Conservation (phyloP, 495 filamentous ascomycete genomes). For the Echria macrotheca region DNA sequence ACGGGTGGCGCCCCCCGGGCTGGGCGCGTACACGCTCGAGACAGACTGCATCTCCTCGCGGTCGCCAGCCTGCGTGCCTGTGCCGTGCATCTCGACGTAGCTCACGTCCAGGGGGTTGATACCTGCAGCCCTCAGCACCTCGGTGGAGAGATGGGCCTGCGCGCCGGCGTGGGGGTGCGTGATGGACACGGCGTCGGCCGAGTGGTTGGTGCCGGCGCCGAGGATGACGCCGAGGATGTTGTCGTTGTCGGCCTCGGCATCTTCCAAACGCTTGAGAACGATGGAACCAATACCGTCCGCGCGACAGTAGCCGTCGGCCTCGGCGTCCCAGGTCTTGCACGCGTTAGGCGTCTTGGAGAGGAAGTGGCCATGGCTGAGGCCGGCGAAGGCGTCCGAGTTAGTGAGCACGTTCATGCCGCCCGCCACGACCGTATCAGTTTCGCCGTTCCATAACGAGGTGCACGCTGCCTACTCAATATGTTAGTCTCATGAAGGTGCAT, state of each 20-base stretch:
- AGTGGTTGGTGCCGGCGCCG: constrained; percentile 48
- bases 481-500: background rate
- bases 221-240: constrained; percentile 51
- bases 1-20: constrained; percentile 13
- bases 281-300: constrained; percentile 32
- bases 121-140: constrained; percentile 52
- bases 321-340: constrained; percentile 22
- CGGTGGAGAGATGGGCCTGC: constrained; percentile 55
- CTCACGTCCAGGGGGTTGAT: constrained; percentile 54
- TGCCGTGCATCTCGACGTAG: constrained; percentile 74
- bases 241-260: constrained; percentile 47
- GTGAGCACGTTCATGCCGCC: constrained; percentile 65
- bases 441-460: constrained; percentile 62
- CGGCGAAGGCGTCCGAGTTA: constrained; percentile 67
- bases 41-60: constrained; percentile 59
- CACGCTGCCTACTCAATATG: constrained; percentile 41
- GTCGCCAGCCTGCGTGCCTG: constrained; percentile 69
- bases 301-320: constrained; percentile 47
- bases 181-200: constrained; percentile 56
- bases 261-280: constrained; percentile 45
- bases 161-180: constrained; percentile 58
- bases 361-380: constrained; percentile 39
- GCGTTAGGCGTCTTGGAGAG: constrained; percentile 21
- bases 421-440: constrained; percentile 56
- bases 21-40: constrained; percentile 56